Conservation (phyloP, 768 basidiomycete genomes). For the Kwoniella europaea region DNA sequence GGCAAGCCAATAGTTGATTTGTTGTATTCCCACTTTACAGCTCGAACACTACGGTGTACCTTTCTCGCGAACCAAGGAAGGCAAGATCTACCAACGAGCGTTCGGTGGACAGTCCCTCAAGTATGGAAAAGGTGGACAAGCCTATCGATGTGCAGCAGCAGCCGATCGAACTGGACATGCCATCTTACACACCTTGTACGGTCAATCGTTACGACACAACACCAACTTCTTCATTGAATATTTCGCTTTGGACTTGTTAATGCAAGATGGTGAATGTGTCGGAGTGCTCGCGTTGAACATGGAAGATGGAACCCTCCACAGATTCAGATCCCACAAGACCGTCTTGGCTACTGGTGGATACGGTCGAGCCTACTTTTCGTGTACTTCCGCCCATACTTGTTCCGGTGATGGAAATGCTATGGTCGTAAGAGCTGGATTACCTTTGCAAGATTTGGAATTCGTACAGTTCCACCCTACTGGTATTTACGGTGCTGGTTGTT, state of each 20-base stretch:
- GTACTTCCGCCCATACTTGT: slow-evolving; percentile 98
- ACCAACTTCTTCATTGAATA: slow-evolving; percentile 99
- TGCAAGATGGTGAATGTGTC: slow-evolving; percentile 98
- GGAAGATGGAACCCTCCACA: slow-evolving; percentile 98
- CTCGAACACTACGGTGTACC: slow-evolving; percentile 98
- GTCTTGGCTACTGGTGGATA: slow-evolving; percentile 98
- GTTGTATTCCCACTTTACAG: slow-evolving; percentile 60
- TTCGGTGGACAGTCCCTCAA: slow-evolving; percentile 98
- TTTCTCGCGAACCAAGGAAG: slow-evolving; percentile 96
- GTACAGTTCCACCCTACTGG: slow-evolving; percentile 99
- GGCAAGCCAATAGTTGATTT: not conserved
- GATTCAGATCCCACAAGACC: slow-evolving; percentile 97
- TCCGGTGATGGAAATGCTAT: slow-evolving; percentile 99
- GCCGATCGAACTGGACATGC: slow-evolving; percentile 99
- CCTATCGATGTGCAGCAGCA: slow-evolving; percentile 97
- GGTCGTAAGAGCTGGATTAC: slow-evolving; percentile 94
- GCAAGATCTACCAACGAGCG: slow-evolving; percentile 99
- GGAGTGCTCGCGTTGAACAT: slow-evolving; percentile 99
- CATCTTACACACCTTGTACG: slow-evolving; percentile 96
- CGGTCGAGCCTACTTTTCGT: slow-evolving; percentile 94
- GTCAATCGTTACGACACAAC: slow-evolving; percentile 97
- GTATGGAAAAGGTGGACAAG: slow-evolving; percentile 97
- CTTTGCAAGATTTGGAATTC: slow-evolving; percentile 95
- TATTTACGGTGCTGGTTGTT: slow-evolving; percentile 98
- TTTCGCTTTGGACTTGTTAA: slow-evolving; percentile 98